Evolutionary conservation across 2,329 filamentous ascomycete genomes (phyloP).

Genomic region (Colletotrichum tofieldiae): DNA sequence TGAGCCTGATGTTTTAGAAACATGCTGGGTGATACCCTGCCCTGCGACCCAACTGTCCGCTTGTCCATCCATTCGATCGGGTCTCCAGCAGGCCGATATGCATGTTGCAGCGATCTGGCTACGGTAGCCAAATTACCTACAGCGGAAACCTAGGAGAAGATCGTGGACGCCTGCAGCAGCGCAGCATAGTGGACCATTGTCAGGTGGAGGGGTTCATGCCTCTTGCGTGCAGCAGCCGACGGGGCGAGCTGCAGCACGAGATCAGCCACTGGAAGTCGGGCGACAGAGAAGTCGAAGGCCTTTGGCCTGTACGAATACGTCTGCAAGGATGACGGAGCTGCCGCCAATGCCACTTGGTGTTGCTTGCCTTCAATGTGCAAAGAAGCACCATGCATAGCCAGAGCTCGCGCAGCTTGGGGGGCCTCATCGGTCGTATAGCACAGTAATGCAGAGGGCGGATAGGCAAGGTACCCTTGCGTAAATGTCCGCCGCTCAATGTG

Average conservation of each 20-base stretch:
- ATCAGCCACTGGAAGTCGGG: slow-evolving; percentile 26
- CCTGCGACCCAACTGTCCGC: slow-evolving; percentile 29
- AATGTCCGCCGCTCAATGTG: slow-evolving; percentile 10
- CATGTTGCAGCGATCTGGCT: slow-evolving; percentile 30
- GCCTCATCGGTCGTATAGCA: slow-evolving; percentile 17
- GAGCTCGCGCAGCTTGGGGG: neutral
- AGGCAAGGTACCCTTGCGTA: slow-evolving; percentile 34
- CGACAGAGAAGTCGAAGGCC: neutral
- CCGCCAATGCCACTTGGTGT: neutral
- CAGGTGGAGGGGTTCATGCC: slow-evolving; percentile 29
- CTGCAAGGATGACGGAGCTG: slow-evolving; percentile 10
- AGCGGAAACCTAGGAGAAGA: slow-evolving; percentile 10
- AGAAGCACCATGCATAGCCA: neutral
- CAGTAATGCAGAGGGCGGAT: slow-evolving; percentile 21
- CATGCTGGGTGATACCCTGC: slow-evolving; percentile 27
- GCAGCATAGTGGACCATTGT: slow-evolving; percentile 4
- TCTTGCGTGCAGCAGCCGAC: slow-evolving; percentile 24
- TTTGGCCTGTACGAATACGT: neutral
- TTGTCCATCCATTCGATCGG: slow-evolving; percentile 21
- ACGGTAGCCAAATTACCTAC: slow-evolving; percentile 25
- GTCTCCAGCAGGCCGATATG: slow-evolving; percentile 19
- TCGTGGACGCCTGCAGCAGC: slow-evolving; percentile 14
- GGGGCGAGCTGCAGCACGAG: slow-evolving; percentile 37
- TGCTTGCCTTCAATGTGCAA: slow-evolving; percentile 3
- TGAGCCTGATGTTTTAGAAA: slow-evolving; percentile 28